Evolutionary conservation across 1,284 basidiomycete species (phyloP).

Genomic region (Dichomitus squalens): DNA sequence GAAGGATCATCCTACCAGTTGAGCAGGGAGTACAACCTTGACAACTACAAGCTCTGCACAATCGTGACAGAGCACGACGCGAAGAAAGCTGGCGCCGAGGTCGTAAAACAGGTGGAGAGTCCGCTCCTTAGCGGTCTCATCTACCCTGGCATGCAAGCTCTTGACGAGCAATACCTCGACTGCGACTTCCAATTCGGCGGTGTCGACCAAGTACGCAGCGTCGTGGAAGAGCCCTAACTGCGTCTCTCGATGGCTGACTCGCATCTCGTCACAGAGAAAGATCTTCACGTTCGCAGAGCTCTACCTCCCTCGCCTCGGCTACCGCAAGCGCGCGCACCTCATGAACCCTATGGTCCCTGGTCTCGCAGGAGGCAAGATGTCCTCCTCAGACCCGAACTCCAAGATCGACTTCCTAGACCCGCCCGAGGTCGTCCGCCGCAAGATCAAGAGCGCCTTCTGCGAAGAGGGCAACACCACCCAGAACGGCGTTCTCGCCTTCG

Average conservation of each 20-base stretch:
- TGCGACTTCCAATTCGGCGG: constrained; percentile 99
- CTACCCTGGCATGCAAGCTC: constrained; percentile 95
- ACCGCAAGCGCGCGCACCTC: constrained; percentile 93
- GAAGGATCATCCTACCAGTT: constrained; percentile 94
- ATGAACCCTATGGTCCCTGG: constrained; percentile 99
- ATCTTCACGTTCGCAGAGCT: constrained; percentile 98
- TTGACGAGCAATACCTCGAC: constrained; percentile 96
- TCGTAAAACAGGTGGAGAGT: constrained; percentile 96
- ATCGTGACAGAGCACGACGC: constrained; percentile 95
- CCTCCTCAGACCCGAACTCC: constrained; percentile 94
- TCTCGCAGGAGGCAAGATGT: constrained; percentile 96
- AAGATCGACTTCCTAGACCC: constrained; percentile 98
- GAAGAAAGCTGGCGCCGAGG: constrained; percentile 98
- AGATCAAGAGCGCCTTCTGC: constrained; percentile 93
- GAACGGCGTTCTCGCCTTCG: constrained; percentile 93
- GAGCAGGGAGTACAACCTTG: constrained; percentile 89
- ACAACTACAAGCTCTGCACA: constrained; percentile 91
- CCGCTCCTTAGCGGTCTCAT: constrained; percentile 90
- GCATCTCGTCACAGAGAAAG: constrained; percentile 71
- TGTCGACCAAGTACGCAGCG: constrained; percentile 80
- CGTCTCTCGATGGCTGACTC: neutral
- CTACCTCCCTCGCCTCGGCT: constrained; percentile 93
- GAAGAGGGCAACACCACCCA: constrained; percentile 90
- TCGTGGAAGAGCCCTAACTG: neutral
- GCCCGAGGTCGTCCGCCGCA: constrained; percentile 82